These are phyloP conservation scores for Amauroascus verrucosus DNA, from an alignment of 2,329 filamentous ascomycete genomes.

Conservation along the genomic window DNA sequence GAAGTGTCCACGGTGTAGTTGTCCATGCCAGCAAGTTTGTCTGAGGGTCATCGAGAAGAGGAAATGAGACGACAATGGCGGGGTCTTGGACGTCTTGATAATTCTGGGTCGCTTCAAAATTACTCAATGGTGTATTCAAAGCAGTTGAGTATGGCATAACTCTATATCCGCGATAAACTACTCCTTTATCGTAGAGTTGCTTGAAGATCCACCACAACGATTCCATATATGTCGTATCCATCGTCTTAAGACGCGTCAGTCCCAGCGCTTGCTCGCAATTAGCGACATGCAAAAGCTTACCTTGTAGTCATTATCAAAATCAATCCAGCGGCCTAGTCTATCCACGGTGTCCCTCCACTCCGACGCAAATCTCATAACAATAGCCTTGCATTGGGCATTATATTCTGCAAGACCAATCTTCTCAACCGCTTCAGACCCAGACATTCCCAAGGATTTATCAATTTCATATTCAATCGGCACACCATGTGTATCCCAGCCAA, in stretches of 20 bases:
- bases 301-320: conserved; percentile 97
- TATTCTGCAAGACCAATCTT: conserved; percentile 80
- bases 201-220: conserved; percentile 96
- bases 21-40: conserved; percentile 78
- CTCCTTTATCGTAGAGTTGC: conserved; percentile 77
- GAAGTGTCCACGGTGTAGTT: conserved; percentile 78
- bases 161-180: conserved; percentile 80
- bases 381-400: conserved; percentile 81
- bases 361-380: conserved; percentile 79
- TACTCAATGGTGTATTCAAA: conserved; percentile 78
- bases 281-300: conserved; percentile 29
- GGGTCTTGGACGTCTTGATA: conserved; percentile 90
- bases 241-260: conserved; percentile 50
- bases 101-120: conserved; percentile 90
- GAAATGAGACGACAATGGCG: conserved; percentile 79
- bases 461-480: conserved; percentile 95
- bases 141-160: conserved; percentile 95
- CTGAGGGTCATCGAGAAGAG: conserved; percentile 64
- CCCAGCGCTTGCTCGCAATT: background rate
- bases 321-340: conserved; percentile 85
- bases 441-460: conserved; percentile 87
- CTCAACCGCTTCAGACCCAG: conserved; percentile 75
- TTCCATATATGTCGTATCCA: conserved; percentile 95
- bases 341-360: conserved; percentile 88
- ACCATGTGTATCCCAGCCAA: conserved; percentile 93